These are phyloP conservation scores for Vitellaria paradoxa DNA, from an alignment of 179 eudicot species.

Conservation along the genomic window DNA sequence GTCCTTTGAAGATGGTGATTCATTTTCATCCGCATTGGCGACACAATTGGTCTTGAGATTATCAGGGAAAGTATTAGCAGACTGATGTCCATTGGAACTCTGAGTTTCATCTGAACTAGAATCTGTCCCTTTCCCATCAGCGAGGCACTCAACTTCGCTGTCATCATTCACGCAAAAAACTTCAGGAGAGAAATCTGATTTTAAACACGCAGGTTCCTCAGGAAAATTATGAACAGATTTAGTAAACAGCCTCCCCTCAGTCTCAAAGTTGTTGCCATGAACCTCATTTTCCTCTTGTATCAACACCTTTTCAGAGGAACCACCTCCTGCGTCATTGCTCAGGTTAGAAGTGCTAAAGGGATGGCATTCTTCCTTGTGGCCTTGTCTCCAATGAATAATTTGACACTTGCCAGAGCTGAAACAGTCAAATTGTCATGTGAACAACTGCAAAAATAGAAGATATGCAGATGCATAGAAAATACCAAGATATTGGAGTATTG, in stretches of 20 bases:
- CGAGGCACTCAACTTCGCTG: constrained; percentile 20
- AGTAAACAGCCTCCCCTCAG: constrained; percentile 19
- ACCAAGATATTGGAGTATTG: too few species aligned
- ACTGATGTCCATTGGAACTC: constrained; percentile 25
- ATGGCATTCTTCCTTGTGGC: constrained; percentile 79
- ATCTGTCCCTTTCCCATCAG: constrained; percentile 17
- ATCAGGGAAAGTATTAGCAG: constrained; percentile 18
- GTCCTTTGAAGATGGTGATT: constrained; percentile 16
- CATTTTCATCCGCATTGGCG: constrained; percentile 7
- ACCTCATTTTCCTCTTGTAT: constrained; percentile 19
- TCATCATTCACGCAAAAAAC: constrained; percentile 24
- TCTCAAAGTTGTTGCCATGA: constrained; percentile 10
- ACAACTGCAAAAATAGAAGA: not conserved
- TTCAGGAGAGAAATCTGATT: constrained; percentile 18
- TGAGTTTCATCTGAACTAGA: constrained; percentile 29
- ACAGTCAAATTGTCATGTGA: constrained; percentile 13
- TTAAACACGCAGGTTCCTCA: constrained; percentile 23
- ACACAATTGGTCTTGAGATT: constrained; percentile 23
- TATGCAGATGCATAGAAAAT: not conserved
- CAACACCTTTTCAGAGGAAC: constrained; percentile 17
- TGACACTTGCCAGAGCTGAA: constrained; percentile 95
- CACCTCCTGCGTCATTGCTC: constrained; percentile 28
- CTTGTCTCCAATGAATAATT: constrained; percentile 90
- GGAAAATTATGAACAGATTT: constrained; percentile 24
- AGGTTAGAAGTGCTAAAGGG: constrained; percentile 25